Base-by-base conservation (phyloP, 495 filamentous ascomycete species). In the Penicillium cosmopolitanum region DNA sequence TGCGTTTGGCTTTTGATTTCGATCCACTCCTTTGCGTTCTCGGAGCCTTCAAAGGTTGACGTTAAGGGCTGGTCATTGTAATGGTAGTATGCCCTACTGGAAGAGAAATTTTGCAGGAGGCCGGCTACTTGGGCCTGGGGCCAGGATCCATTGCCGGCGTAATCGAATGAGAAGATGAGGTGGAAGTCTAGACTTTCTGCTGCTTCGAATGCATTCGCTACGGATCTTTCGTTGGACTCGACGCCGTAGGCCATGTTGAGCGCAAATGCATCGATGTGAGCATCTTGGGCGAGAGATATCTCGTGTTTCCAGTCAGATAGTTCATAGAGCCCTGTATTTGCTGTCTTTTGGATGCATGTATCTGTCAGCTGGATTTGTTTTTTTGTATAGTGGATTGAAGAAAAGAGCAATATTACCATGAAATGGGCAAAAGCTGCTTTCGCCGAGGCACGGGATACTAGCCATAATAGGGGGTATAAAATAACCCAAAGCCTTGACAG, bases 151-250 rank as follows among this genome's bases (percentile, higher is more conserved):
- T 80, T 65, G 54, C 80, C 85, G 60, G 82, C 68, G 64, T 86
- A 85, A 67, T 92, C 89, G 58, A 93, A 90, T 0, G 89, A 93
- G 47, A 91, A 68, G 66, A 92, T 89, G 34, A 92, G 53, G 43
- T 78, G 83, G 71, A 93, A 91, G 25, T 72, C 67, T 12, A 78
- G 66, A 7, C 68, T 51, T 12, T 80, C 76, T n/a, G 88, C 88
- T 1, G 79, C 82, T 6, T 73, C 51, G 63, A 86, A 89, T 0
- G 84, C 87, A 7, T 82, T 57, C 7, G 68, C 55, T 4, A 88
- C 66, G 55, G 84, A 76, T 5, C 54, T 56, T 4, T 72, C 68
- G 9, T 76, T 83, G 65, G 74, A 78, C 0, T 63, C 56, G 38
- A 85, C 80, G 0, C 65, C 72, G 4, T 80, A 77, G 0, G 82